Conservation (phyloP, 345 rosid species). For the Hypericum androsaemum region DNA sequence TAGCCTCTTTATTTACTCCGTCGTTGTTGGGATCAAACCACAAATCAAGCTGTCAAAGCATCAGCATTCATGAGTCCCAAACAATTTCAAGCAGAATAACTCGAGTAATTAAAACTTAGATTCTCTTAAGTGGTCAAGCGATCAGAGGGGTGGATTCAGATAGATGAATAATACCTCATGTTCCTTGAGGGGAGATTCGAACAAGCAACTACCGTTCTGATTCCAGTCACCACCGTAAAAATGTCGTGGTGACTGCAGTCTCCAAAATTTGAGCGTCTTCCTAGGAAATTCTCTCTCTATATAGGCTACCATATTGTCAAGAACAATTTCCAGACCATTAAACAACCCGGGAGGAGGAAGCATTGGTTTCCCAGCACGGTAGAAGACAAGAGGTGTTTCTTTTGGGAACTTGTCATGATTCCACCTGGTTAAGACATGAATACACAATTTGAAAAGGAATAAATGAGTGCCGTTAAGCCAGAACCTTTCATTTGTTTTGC, state of each 20-base stretch:
- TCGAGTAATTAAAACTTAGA: no score
- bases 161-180: conserved; percentile 48
- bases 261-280: conserved; percentile 73
- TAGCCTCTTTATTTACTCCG: conserved; percentile 83
- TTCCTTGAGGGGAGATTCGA: conserved; percentile 53
- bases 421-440: conserved; percentile 47
- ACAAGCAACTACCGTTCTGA: conserved; percentile 86
- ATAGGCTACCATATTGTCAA: conserved; percentile 55
- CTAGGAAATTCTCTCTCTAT: conserved; percentile 50
- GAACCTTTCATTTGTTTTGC: no score
- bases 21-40: conserved; percentile 91
- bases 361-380: conserved; percentile 53
- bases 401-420: conserved; percentile 78
- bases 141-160: background rate
- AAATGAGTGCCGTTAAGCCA: no score
- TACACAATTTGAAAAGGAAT: no score
- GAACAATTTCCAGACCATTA: conserved; percentile 69
- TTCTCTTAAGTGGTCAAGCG: no score
- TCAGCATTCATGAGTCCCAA: conserved; percentile 13
- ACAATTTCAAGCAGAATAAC: background rate
- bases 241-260: conserved; percentile 90
- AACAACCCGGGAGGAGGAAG: conserved; percentile 55
- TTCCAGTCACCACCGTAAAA: conserved; percentile 91
- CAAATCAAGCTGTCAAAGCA: conserved; percentile 65
- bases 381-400: conserved; percentile 78